Evolutionary conservation across 2,329 filamentous ascomycete genomes (phyloP), one percentile per base, ranked within the genome.

Genomic region (Westerdykella ornata): DNA sequence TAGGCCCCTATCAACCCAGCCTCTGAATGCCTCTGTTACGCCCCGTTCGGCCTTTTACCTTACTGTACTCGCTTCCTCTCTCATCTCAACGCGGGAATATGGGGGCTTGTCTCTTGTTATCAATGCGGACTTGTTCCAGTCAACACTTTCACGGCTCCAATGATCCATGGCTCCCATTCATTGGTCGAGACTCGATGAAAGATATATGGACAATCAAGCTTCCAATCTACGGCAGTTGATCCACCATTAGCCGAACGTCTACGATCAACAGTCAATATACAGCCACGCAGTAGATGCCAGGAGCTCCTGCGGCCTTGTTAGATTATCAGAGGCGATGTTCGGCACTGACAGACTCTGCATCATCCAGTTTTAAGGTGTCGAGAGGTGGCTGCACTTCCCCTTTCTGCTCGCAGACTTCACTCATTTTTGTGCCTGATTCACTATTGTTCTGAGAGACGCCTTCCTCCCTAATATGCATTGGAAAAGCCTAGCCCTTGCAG

Each of bases 201-300:
- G 17, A 35, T 45, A 49, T 35, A 54, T 47, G 38, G 48, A 45
- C 44, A 49, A 47, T 54, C 20, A 48, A 48, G 45, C 39, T 41
- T 48, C 22, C 44, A 54, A 48, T 54, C 28, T 52, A 43, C 51
- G 51, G 47, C 47, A 52, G 44, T 51, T 51, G 41, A 42, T 20
- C 41, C 35, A 37, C 17, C 38, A 42, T 30, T 15, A 17, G 39
- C 31, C 45, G 40, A 52, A 45, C 43, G 43, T 44, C 39, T 37
- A 47, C 20, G 36, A 46, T 40, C 37, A 36, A 13, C 31, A 5
- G 36, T 4, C 31, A 41, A 44, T 43, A 38, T 42, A 17, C 13
- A 31, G 31, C 32, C 39, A 28, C 15, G 11, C 33, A 17, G 22
- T 42, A n/a, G n/a, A 33, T 33, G 31, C 41, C 39, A 32, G 40